A percentile compares a stretch with the other conserved stretches of the same genome.
Evolutionary conservation across 2,329 filamentous ascomycete genomes (phyloP).

Genomic region (Beauveria rudraprayagi): DNA sequence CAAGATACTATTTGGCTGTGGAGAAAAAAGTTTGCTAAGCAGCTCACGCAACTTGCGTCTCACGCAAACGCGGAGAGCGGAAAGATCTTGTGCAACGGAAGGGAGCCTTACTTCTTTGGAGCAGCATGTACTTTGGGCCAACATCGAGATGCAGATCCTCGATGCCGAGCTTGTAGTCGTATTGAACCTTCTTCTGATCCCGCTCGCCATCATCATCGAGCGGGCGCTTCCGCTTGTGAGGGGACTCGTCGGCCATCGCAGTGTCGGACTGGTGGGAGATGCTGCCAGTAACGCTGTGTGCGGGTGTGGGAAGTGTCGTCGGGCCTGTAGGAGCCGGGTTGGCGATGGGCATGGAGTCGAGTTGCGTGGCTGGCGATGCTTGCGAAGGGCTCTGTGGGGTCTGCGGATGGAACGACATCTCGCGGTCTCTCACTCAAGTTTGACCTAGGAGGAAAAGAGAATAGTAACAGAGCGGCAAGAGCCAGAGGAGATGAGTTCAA

Average conservation of each 20-base stretch:
- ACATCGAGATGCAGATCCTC: conserved; percentile 59
- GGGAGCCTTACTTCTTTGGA: conserved; percentile 59
- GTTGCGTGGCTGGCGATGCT: conserved; percentile 46
- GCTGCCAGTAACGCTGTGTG: conserved; percentile 54
- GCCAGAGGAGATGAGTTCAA: neutral
- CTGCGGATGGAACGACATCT: conserved; percentile 60
- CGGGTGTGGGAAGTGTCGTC: conserved; percentile 49
- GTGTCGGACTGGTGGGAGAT: conserved; percentile 36
- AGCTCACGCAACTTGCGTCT: conserved; percentile 18
- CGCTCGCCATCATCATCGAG: conserved; percentile 48
- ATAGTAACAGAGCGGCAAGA: neutral
- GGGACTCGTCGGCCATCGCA: conserved; percentile 43
- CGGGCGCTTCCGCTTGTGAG: conserved; percentile 55
- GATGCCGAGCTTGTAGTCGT: conserved; percentile 55
- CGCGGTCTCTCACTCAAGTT: conserved; percentile 14
- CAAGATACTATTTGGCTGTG: conserved; percentile 16
- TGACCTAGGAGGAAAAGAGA: neutral
- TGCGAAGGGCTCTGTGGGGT: conserved; percentile 61
- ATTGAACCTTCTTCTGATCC: conserved; percentile 53
- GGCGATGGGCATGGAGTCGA: conserved; percentile 36
- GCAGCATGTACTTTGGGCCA: conserved; percentile 58
- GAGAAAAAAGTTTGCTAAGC: conserved; percentile 17
- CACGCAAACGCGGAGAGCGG: conserved; percentile 13
- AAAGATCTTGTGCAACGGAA: conserved; percentile 17
- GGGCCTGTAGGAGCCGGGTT: conserved; percentile 32